These are phyloP conservation scores for Annulohypoxylon bovei DNA, from an alignment of 495 filamentous ascomycete species.

Conservation along the genomic window DNA sequence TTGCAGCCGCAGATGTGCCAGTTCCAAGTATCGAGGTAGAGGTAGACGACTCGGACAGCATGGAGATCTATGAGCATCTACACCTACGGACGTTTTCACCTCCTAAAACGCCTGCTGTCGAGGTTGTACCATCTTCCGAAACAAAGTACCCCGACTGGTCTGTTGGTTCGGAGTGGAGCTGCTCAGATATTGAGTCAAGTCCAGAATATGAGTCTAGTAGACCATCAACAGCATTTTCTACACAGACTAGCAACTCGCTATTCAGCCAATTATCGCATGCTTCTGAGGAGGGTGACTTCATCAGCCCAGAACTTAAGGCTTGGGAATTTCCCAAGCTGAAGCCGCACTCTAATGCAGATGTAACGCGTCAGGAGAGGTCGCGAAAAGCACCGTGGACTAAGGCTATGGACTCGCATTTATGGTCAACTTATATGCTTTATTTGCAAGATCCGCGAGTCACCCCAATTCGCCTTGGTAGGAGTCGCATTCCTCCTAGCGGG, in stretches of 20 bases:
- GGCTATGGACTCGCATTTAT: constrained; percentile 92
- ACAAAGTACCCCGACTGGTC: constrained; percentile 60
- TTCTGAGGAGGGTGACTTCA: constrained; percentile 59
- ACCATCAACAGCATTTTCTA: constrained; percentile 61
- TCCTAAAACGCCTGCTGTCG: constrained; percentile 59
- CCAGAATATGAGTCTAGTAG: constrained; percentile 62
- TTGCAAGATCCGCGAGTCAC: constrained; percentile 92
- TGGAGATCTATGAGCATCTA: constrained; percentile 40
- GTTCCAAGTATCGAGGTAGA: constrained; percentile 64
- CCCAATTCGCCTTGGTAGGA: constrained; percentile 90
- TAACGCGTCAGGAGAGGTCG: constrained; percentile 39
- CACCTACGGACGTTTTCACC: constrained; percentile 51
- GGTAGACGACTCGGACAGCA: constrained; percentile 48
- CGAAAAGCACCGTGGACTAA: constrained; percentile 76
- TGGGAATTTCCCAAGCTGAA: constrained; percentile 41
- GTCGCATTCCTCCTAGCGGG: constrained; percentile 85
- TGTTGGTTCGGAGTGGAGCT: constrained; percentile 54
- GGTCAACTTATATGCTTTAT: constrained; percentile 89
- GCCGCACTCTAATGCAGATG: constrained; percentile 8
- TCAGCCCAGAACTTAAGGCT: constrained; percentile 54
- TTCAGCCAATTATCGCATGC: constrained; percentile 59
- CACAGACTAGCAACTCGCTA: constrained; percentile 58
- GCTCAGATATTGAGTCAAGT: constrained; percentile 57
- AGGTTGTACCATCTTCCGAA: constrained; percentile 46
- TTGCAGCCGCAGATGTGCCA: constrained; percentile 65